Evolutionary conservation across 768 basidiomycete genomes (phyloP).

Genomic region (Panaeolus papilionaceus): DNA sequence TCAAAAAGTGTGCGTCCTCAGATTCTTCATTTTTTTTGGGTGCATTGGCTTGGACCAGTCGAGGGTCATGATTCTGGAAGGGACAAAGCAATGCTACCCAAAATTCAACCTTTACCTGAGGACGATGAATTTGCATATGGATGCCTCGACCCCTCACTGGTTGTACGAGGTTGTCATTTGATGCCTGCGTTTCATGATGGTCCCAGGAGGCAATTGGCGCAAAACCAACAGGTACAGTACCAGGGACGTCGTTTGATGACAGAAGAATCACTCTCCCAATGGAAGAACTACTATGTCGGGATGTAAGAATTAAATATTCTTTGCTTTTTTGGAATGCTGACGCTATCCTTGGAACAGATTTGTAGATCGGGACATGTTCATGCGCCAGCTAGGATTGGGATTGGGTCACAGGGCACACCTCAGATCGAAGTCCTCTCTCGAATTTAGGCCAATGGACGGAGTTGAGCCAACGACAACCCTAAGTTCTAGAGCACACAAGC

Average conservation of each 20-base stretch:
- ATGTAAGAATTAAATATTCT: neutral
- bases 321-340: neutral
- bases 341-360: neutral
- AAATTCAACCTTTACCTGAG: constrained; percentile 41
- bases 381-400: neutral
- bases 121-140: constrained; percentile 36
- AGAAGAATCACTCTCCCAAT: neutral
- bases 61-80: constrained; percentile 33
- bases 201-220: no score
- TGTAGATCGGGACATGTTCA: neutral
- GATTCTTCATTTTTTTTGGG: constrained; percentile 38
- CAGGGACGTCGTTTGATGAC: neutral
- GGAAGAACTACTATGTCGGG: neutral
- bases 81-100: constrained; percentile 35
- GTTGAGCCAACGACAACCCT: no score
- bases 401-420: neutral
- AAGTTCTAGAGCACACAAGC: no score
- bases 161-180: constrained; percentile 40
- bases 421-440: neutral
- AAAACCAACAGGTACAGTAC: neutral
- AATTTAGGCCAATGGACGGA: neutral
- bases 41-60: constrained; percentile 42
- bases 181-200: constrained; percentile 39
- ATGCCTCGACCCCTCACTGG: constrained; percentile 39
- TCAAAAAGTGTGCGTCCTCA: neutral